Conservation (phyloP, 2,329 filamentous ascomycete species). For the Monosporascus sp. region DNA sequence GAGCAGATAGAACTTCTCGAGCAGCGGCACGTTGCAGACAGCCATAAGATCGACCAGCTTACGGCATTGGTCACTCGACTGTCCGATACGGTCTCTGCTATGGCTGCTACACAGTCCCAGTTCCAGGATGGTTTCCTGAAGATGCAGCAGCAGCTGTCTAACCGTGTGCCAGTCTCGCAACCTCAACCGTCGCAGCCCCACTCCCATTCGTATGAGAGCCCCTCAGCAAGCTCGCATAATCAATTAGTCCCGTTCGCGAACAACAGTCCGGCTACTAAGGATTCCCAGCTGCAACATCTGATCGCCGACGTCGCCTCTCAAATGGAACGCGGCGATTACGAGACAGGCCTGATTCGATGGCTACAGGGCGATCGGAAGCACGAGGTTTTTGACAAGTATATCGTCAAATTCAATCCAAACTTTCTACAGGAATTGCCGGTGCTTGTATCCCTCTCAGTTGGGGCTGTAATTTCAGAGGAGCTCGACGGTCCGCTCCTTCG, state of each 20-base stretch:
- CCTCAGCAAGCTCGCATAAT: conserved; percentile 26
- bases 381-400: conserved; percentile 55
- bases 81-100: conserved; percentile 62
- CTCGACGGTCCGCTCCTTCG: conserved; percentile 48
- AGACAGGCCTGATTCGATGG: conserved; percentile 62
- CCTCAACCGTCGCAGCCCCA: conserved; percentile 13
- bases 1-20: conserved; percentile 46
- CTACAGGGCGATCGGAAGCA: conserved; percentile 59
- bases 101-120: conserved; percentile 63
- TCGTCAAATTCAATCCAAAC: conserved; percentile 45
- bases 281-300: conserved; percentile 49
- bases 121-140: conserved; percentile 62
- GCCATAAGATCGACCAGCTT: conserved; percentile 68
- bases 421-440: conserved; percentile 54
- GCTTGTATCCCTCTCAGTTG: conserved; percentile 58
- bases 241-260: conserved; percentile 34
- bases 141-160: conserved; percentile 45
- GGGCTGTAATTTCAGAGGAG: conserved; percentile 57
- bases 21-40: conserved; percentile 47
- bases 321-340: conserved; percentile 56
- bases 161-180: conserved; percentile 26
- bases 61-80: conserved; percentile 60
- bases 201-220: conserved; percentile 19
- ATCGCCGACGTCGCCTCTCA: conserved; percentile 56
- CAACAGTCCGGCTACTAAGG: conserved; percentile 40